Evolutionary conservation across 2,329 filamentous ascomycete species (phyloP), one percentile per base, ranked within the genome.

Genomic region (Stagonosporopsis cucurbitacearum): DNA sequence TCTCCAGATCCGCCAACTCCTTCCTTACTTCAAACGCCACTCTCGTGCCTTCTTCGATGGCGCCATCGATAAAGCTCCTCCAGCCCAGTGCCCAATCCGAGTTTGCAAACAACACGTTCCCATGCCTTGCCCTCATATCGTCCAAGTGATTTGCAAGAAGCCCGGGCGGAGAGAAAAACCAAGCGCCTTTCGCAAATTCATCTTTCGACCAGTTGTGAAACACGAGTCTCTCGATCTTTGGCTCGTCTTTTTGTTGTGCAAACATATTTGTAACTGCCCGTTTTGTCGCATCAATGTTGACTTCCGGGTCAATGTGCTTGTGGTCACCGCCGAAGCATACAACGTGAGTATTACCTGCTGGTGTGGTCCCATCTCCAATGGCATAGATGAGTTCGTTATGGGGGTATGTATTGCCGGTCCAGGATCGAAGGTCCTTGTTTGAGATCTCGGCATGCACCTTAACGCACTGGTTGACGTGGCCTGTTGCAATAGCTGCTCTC

Each of bases 141-240:
- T 75, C 68, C 0, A 81, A 65, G 49, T 80, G 75, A 1, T 66
- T 71, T 0, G 70, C 67, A 5, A 80, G 43, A 5, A 81, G 58
- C 3, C 72, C 68, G 0, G 79, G 78, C 0, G 63, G 66, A 58
- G 58, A 42, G 39, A 67, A 66, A 32, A 64, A 67, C 64, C 64
- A 67, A 4, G 78, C 79, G 2, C 79, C 79, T 52, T 80, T 78
- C 0, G 80, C 75, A 47, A 77, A 82, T 25, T 79, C 74, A 40
- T 82, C 80, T 41, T 77, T 78, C 8, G 68, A 74, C 80, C 80
- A 82, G 51, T 82, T 81, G 42, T 82, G 79, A 36, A 81, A 82
- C 0, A 81, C 76, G 70, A 65, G 17, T 9, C 64, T 50, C 46
- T 65, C 42, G 22, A 65, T 60, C 9, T 59, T 30, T 2, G 46